Evolutionary conservation across 148 eudicot genomes (phyloP).

Genomic region (Rhododendron henanense): DNA sequence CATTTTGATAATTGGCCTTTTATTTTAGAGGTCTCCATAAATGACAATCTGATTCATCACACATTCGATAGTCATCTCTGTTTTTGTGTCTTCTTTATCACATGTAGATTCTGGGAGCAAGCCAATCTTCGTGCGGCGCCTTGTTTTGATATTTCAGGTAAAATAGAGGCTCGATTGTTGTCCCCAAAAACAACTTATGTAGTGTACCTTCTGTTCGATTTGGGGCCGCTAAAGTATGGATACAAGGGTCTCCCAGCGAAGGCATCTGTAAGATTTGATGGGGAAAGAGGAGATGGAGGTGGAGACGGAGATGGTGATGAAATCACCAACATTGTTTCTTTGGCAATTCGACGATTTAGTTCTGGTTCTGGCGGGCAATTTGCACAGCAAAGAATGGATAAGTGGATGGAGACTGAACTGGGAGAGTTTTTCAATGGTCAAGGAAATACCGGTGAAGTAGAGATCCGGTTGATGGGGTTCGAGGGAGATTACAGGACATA

Average conservation of each 20-base stretch:
- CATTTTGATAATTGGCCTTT: too few relatives aligned
- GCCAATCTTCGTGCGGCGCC: conserved; percentile 9
- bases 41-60: too few relatives aligned
- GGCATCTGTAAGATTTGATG: conserved; percentile 4
- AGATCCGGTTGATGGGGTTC: conserved; percentile 37
- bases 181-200: conserved; percentile 19
- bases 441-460: conserved; percentile 29
- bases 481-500: conserved; percentile 37
- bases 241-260: background rate
- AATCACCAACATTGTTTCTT: conserved; percentile 15
- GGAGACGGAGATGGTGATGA: conserved; percentile 1
- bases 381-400: conserved; percentile 41
- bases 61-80: too few relatives aligned
- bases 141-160: conserved; percentile 19
- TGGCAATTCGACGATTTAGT: background rate
- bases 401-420: conserved; percentile 60
- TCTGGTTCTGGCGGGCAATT: background rate
- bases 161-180: conserved; percentile 1
- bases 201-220: conserved; percentile 9
- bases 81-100: background rate
- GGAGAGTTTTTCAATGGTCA: conserved; percentile 35
- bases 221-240: background rate
- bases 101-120: conserved; percentile 13
- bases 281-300: conserved; percentile 16
- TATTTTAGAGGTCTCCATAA: too few relatives aligned